These are phyloP conservation scores for Cordia subcordata DNA, from an alignment of 257 asterid species.

Conservation along the genomic window DNA sequence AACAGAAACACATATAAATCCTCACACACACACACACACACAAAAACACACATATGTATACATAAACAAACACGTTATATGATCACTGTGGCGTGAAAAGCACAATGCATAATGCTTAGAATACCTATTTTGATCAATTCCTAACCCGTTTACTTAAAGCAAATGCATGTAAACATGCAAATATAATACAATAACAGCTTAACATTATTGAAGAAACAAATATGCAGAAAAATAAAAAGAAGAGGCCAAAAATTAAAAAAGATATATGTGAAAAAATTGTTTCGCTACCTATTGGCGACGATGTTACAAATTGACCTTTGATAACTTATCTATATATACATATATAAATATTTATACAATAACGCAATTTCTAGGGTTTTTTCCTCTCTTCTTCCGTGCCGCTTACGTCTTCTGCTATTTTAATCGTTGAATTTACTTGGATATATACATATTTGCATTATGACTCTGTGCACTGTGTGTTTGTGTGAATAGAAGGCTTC, in stretches of 20 bases:
- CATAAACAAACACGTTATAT: not conserved
- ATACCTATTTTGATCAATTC: not conserved
- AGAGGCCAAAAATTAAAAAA: not conserved
- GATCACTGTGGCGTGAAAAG: not conserved
- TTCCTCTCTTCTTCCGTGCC: not conserved
- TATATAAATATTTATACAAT: too few species aligned
- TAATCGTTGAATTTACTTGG: not conserved
- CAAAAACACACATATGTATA: not conserved
- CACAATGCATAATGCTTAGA: not conserved
- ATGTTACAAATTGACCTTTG: not conserved
- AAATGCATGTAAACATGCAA: constrained; percentile 2
- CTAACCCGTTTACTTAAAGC: not conserved
- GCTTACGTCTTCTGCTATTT: not conserved
- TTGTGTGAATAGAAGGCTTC: too few species aligned
- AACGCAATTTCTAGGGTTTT: not conserved
- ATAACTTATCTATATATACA: not conserved
- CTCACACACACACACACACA: too few species aligned
- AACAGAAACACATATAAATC: too few species aligned
- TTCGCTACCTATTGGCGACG: not conserved
- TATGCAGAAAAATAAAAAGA: not conserved
- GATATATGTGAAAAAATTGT: not conserved
- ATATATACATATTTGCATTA: too few species aligned
- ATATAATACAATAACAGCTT: not conserved
- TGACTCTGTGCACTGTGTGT: too few species aligned
- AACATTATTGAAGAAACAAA: not conserved